phyloP scores from a whole-genome alignment of 208 protist species.

The Porcisia deanei region DNA sequence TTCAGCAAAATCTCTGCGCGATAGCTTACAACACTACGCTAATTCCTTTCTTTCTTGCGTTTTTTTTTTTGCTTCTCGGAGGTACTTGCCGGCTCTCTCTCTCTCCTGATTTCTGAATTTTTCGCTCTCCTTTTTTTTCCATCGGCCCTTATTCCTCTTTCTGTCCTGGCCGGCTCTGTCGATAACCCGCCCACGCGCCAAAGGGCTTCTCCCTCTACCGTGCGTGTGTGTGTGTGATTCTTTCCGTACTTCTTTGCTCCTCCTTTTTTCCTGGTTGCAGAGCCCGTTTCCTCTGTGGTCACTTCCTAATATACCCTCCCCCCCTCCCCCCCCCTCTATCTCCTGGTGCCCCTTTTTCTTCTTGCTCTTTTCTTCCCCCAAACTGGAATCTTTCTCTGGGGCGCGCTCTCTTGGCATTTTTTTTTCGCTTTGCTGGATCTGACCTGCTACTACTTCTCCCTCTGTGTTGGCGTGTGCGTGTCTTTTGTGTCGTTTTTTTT shows the following conservation, averaged over 20 bases:
- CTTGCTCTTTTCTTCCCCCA: no score
- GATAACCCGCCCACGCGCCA: no score
- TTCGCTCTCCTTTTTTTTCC: background rate
- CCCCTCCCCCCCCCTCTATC: no score
- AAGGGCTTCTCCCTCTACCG: background rate
- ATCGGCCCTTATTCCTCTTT: background rate
- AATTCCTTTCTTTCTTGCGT: no score
- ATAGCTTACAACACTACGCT: no score
- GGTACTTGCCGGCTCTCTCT: no score
- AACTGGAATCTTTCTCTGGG: background rate
- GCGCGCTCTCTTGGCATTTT: slow-evolving; percentile 1
- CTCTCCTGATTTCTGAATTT: background rate
- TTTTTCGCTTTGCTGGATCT: background rate
- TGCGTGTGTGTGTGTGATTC: slow-evolving; percentile 5
- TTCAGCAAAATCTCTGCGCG: no score
- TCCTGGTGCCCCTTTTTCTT: background rate
- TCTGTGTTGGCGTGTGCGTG: slow-evolving; percentile 4
- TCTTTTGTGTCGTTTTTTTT: background rate
- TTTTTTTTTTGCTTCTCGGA: no score
- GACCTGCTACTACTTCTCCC: background rate
- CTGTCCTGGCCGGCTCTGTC: background rate
- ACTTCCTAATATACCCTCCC: background rate
- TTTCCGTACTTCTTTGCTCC: background rate
- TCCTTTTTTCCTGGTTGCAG: background rate
- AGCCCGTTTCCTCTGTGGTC: no score